Base-by-base conservation (phyloP, 2,329 filamentous ascomycete genomes). In the Ustilaginoidea virens region DNA sequence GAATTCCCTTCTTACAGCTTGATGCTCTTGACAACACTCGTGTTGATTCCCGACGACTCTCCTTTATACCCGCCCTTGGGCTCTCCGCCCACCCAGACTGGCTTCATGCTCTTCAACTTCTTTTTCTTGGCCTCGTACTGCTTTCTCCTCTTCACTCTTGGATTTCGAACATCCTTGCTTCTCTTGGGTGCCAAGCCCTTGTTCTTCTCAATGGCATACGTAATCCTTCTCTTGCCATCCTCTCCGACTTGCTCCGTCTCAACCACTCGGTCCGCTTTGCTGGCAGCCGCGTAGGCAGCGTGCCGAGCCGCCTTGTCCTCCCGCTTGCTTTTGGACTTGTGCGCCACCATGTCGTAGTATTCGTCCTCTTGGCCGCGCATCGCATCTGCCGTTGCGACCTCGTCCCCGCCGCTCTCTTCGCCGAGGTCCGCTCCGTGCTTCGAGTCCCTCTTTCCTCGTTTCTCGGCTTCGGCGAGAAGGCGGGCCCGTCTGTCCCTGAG, bases 81-180 rank as follows among this genome's bases (percentile, higher is more conserved):
- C 58, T 92, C 75, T 36, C 82, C 80, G 40, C 82, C 82, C 55
- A 85, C 82, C 61, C 86, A 96, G 10, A 82, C 65, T 7, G 80
- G 70, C 60, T 80, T 82, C 62, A 86, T 81, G 49, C 79, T 87
- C 45, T 72, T 74, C 48, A 96, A 58, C 67, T 96, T 94, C 80
- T 94, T 96, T 70, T 87, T 80, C 69, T 92, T 94, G 54, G 85
- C 79, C 49, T 92, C 85, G 53, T 74, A 98, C 72, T 83, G 85
- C 73, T 83, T 83, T 56, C 83, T 74, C 78, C 94, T 96, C 78
- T 96, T 98, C 39, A 96, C 87, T 52, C 90, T 68, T 20, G 90
- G 86, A 59, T 98, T 98, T 38, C 87, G 67, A 33, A 85, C 79
- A 43, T 92, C 86, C 73, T 98, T 96, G 67, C 80, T 92, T 38